Evolutionary conservation across 1,284 basidiomycete genomes (phyloP).

Genomic region (Phlebopus sp.): DNA sequence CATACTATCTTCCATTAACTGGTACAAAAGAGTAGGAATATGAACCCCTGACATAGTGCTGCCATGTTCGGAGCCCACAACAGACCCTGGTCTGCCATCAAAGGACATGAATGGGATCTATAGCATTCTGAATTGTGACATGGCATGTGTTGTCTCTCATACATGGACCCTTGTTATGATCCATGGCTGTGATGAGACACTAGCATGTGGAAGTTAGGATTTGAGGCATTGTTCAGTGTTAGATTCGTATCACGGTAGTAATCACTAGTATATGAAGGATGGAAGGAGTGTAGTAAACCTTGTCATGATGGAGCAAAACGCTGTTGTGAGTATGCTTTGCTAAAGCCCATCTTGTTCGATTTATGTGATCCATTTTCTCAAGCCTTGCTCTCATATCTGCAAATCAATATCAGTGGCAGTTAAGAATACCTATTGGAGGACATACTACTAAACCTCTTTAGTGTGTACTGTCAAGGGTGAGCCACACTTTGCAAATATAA

Average conservation of each 20-base stretch:
- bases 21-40: slow-evolving; percentile 55
- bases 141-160: slow-evolving; percentile 35
- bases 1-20: slow-evolving; percentile 56
- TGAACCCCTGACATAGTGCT: slow-evolving; percentile 45
- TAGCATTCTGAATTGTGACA: slow-evolving; percentile 54
- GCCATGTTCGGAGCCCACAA: slow-evolving; percentile 66
- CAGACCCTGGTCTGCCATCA: slow-evolving; percentile 57
- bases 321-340: slow-evolving; percentile 52
- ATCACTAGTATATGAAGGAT: slow-evolving; percentile 71
- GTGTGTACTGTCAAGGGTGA: no score
- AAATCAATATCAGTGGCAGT: no score
- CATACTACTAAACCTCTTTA: no score
- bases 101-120: slow-evolving; percentile 73
- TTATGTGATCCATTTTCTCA: slow-evolving; percentile 81
- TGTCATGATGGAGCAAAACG: slow-evolving; percentile 49
- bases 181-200: slow-evolving; percentile 55
- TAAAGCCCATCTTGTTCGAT: slow-evolving; percentile 70
- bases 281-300: slow-evolving; percentile 61
- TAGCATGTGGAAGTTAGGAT: slow-evolving; percentile 55
- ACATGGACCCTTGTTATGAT: slow-evolving; percentile 51
- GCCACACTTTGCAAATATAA: no score
- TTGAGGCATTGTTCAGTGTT: slow-evolving; percentile 51
- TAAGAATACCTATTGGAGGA: no score
- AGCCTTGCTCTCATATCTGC: slow-evolving; percentile 89
- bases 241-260: slow-evolving; percentile 82